Percentiles rank a stretch among this genome's conserved stretches.
These are phyloP conservation scores for Aspergillus luchuensis DNA, from an alignment of 2,329 filamentous ascomycete genomes.

Conservation along the genomic window DNA sequence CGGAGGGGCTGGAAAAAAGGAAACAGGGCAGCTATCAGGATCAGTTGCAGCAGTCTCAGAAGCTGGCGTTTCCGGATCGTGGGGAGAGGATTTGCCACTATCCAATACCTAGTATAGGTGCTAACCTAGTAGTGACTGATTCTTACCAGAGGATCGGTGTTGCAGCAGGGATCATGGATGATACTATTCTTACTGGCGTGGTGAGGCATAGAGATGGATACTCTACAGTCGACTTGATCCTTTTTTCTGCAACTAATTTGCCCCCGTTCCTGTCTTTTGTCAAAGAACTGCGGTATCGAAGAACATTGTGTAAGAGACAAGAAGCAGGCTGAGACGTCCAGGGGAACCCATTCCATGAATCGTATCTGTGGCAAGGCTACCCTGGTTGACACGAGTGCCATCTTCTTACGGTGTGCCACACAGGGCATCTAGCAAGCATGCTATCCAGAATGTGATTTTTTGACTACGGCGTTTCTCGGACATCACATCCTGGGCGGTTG, in stretches of 20 bases:
- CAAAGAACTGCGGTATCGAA: not conserved
- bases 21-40: conserved; percentile 14
- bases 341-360: conserved; percentile 2
- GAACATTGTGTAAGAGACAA: conserved; percentile 18
- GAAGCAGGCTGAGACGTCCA: conserved; percentile 6
- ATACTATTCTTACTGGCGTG: conserved; percentile 6
- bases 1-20: conserved; percentile 9
- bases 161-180: conserved; percentile 18
- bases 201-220: conserved; percentile 19
- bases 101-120: conserved; percentile 8
- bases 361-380: conserved; percentile 11
- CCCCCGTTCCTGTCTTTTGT: conserved; percentile 9
- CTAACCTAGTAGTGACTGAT: conserved; percentile 5
- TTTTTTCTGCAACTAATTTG: conserved; percentile 6
- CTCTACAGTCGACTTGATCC: too few species aligned
- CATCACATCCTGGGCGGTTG: conserved; percentile 4
- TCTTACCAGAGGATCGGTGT: conserved; percentile 22
- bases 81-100: conserved; percentile 30
- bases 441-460: not conserved
- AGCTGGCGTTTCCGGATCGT: conserved; percentile 29
- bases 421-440: not conserved
- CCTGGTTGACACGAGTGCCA: not conserved
- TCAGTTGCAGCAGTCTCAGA: conserved; percentile 2
- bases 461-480: conserved; percentile 3
- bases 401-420: not conserved